A percentile compares a stretch with the other conserved stretches of the same genome.
Evolutionary conservation across 2,329 filamentous ascomycete genomes (phyloP).

Genomic region (Fusarium azukiicola): DNA sequence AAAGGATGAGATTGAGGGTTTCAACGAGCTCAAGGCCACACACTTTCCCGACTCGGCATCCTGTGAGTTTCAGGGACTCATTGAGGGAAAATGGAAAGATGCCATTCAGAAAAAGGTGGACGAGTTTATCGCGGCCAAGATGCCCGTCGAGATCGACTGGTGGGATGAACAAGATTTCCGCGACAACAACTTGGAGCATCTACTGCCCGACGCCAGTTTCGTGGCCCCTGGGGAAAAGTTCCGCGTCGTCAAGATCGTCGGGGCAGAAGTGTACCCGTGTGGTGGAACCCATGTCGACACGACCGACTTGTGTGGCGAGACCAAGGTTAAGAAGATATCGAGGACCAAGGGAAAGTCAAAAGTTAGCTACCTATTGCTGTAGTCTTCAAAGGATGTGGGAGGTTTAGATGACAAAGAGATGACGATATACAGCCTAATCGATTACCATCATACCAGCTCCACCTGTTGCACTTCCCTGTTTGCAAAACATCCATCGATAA

Average conservation of each 20-base stretch:
- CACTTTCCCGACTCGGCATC: conserved; percentile 85
- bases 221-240: conserved; percentile 71
- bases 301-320: conserved; percentile 79
- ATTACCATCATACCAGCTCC: not conserved
- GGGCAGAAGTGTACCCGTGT: conserved; percentile 86
- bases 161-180: conserved; percentile 83
- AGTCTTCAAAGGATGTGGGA: not conserved
- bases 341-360: conserved; percentile 52
- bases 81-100: conserved; percentile 81
- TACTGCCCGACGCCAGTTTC: conserved; percentile 72
- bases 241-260: conserved; percentile 84
- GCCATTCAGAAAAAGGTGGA: conserved; percentile 81
- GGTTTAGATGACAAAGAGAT: not conserved
- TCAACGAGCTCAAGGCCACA: conserved; percentile 85
- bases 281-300: conserved; percentile 86
- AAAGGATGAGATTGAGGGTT: conserved; percentile 71
- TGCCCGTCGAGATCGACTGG: conserved; percentile 81
- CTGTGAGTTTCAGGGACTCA: conserved; percentile 84
- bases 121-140: conserved; percentile 74
- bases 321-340: conserved; percentile 82
- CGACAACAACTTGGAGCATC: conserved; percentile 73
- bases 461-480: not conserved
- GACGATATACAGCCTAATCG: not conserved
- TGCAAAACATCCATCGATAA: not conserved
- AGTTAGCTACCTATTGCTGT: conserved; percentile 50